Base-by-base conservation (phyloP, 305 asterid species). In the Solanum chacoense region DNA sequence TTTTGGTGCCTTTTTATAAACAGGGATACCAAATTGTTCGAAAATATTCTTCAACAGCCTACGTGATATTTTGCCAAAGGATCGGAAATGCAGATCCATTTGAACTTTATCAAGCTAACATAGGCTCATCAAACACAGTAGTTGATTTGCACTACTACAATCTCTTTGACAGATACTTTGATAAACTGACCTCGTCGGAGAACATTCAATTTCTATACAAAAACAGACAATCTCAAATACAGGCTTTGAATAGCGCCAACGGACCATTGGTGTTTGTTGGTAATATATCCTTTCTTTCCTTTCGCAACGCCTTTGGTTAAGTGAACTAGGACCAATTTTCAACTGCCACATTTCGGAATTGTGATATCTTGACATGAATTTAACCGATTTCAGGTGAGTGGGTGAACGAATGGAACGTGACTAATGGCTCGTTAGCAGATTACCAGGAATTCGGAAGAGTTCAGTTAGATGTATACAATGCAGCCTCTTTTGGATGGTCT, bases 401-500 rank as follows among this genome's bases (percentile, higher is more conserved):
- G 98, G 97, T 94, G 76, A 93, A 95, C 28, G 97, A 95, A 89
- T 94, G 95, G 98, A 90, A 94, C 29, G 94, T 92, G 22, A 89
- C 87, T 4, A 67, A 86, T 29, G 98, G 93, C 85, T 91, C 97
- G 14, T 92, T 90, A 88, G 38, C 63, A 5, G 96, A 93, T 31
- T 96, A 95, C 88, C 98, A 92, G 88, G 95, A 95, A 72, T 95
- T 92, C 69, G 98, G 97, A 86, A 88, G 89, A 89, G 95, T 96
- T 37, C 98, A 95, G 90, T 85, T 96, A 89, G 96, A 95, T 31
- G 93, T 93, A n/a, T 96, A 94, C 79, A 90, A 90, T 85, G 92
- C 93, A 22, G 98, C 98, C 85, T 94, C 98, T 8, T 96, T 96
- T 76, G 96, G 98, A 85, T 96, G 98, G 98, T 86, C 93, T 88